Conservation (phyloP, 2,329 filamentous ascomycete genomes). For the Apiospora aurea region DNA sequence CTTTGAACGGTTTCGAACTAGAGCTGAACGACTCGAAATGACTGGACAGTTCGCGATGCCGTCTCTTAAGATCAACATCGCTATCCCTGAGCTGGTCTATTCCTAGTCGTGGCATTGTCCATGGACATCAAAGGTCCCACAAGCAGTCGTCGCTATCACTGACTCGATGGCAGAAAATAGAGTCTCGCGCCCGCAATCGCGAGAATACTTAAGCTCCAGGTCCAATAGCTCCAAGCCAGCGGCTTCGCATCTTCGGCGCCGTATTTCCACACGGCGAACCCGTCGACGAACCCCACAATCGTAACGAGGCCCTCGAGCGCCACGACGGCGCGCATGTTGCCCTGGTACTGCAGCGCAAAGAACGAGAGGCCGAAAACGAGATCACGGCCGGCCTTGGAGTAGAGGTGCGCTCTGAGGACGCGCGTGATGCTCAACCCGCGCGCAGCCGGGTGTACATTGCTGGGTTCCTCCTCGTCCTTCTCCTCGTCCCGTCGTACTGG, state of each 20-base stretch:
- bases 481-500: neutral
- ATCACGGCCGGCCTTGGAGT: constrained; percentile 12
- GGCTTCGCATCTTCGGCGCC: constrained; percentile 3
- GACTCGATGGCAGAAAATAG: neutral
- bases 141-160: neutral
- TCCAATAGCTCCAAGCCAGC: constrained; percentile 11
- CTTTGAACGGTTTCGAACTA: neutral
- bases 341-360: neutral
- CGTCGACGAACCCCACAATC: neutral
- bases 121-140: neutral
- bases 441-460: neutral
- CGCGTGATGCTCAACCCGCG: neutral
- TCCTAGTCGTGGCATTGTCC: neutral
- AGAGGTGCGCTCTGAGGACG: constrained; percentile 9
- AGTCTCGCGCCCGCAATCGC: neutral
- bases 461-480: neutral
- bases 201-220: constrained; percentile 2
- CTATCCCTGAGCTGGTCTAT: neutral
- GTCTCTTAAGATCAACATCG: neutral
- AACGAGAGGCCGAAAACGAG: neutral
- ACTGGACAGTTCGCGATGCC: too few species aligned
- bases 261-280: constrained; percentile 4
- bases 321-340: constrained; percentile 9
- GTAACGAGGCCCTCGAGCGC: constrained; percentile 4
- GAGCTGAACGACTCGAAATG: too few species aligned